A percentile compares a stretch with the other conserved stretches of the same genome.
These are phyloP conservation scores for Teunomyces stri DNA, from an alignment of 805 yeast species.

Conservation along the genomic window DNA sequence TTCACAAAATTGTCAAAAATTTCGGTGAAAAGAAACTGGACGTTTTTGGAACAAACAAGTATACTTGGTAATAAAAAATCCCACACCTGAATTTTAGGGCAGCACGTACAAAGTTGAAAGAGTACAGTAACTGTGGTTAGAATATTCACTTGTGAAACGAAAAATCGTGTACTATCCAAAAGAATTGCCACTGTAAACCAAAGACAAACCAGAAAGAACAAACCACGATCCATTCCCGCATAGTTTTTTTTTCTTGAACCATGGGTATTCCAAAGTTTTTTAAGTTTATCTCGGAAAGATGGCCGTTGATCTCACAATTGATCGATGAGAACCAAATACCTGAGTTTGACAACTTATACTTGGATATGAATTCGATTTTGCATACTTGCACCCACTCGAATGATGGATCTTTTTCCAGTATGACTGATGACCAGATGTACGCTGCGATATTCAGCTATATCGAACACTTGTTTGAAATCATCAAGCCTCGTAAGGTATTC, in stretches of 20 bases:
- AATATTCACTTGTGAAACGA: neutral
- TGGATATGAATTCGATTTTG: conserved; percentile 96
- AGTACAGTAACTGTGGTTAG: neutral
- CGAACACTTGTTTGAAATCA: conserved; percentile 86
- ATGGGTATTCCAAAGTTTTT: conserved; percentile 93
- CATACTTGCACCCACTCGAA: conserved; percentile 92
- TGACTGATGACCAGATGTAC: conserved; percentile 89
- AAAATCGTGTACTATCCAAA: neutral
- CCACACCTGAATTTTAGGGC: neutral
- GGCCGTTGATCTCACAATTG: conserved; percentile 92
- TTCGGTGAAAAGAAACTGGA: conserved; percentile 1
- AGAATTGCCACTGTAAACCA: neutral
- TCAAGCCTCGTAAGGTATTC: conserved; percentile 80
- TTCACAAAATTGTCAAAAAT: neutral
- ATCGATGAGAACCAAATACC: conserved; percentile 76
- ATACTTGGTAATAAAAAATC: neutral
- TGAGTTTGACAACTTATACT: conserved; percentile 89
- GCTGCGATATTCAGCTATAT: conserved; percentile 91
- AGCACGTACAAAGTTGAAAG: neutral
- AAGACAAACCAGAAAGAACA: neutral
- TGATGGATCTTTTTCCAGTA: conserved; percentile 56
- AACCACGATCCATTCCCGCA: neutral
- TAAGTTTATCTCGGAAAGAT: conserved; percentile 95
- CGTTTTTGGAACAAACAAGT: neutral
- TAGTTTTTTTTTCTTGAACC: no score